phyloP scores from a whole-genome alignment of 2,329 filamentous ascomycete genomes.

The Arthrobotrys pseudoclavata region DNA sequence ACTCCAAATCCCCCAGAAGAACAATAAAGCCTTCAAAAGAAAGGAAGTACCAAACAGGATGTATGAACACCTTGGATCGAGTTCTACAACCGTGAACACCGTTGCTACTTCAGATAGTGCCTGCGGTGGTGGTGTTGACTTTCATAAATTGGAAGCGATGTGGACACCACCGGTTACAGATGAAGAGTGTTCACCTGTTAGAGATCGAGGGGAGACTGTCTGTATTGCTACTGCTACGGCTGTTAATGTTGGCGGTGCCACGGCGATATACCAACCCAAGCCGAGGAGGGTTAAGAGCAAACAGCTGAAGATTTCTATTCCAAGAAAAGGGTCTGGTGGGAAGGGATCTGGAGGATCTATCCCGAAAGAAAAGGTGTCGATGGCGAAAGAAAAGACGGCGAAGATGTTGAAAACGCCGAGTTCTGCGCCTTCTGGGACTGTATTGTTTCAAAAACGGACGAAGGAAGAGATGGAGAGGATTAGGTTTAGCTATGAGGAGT shows the following conservation, averaged over 20 bases:
- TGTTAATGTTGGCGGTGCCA: not conserved
- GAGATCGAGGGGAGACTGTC: not conserved
- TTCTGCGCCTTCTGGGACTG: slow-evolving; percentile 27
- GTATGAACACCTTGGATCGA: slow-evolving; percentile 38
- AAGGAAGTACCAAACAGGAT: slow-evolving; percentile 52
- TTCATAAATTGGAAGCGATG: slow-evolving; percentile 31
- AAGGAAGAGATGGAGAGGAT: slow-evolving; percentile 49
- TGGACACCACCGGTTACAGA: slow-evolving; percentile 55
- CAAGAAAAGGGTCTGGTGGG: slow-evolving; percentile 27
- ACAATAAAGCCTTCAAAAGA: slow-evolving; percentile 48
- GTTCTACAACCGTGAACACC: slow-evolving; percentile 34
- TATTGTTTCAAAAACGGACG: slow-evolving; percentile 43
- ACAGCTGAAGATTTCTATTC: slow-evolving; percentile 50
- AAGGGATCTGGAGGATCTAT: slow-evolving; percentile 6
- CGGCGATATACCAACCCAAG: slow-evolving; percentile 39
- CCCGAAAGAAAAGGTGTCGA: not conserved
- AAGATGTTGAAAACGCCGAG: slow-evolving; percentile 45
- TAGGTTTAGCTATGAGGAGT: slow-evolving; percentile 31
- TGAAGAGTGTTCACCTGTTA: slow-evolving; percentile 50
- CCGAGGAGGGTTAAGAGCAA: slow-evolving; percentile 53
- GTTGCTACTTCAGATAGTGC: slow-evolving; percentile 14
- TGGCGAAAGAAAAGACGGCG: slow-evolving; percentile 7
- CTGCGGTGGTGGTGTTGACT: not conserved
- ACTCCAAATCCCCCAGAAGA: slow-evolving; percentile 39
- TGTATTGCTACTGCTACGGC: slow-evolving; percentile 12